A percentile compares a stretch with the other conserved stretches of the same genome.
Conservation (phyloP, 2,329 filamentous ascomycete species). For the Conoideocrella luteorostrata region DNA sequence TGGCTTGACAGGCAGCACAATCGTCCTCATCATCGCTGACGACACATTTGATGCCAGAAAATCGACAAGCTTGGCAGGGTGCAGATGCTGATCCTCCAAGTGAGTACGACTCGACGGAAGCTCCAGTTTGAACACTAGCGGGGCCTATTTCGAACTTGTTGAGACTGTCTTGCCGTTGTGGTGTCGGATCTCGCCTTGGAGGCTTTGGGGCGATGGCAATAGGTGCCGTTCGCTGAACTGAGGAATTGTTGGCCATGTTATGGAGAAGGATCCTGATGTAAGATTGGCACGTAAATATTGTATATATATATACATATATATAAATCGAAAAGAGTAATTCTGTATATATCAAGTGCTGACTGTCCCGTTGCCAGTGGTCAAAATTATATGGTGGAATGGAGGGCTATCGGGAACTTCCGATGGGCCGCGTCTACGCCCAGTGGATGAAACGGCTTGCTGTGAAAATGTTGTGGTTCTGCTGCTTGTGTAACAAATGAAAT, state of each 20-base stretch:
- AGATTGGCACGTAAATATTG: conserved; percentile 16
- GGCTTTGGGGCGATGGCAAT: conserved; percentile 61
- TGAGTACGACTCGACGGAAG: conserved; percentile 44
- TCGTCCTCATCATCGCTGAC: conserved; percentile 66
- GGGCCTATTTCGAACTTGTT: conserved; percentile 43
- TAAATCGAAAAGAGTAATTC: too few species aligned
- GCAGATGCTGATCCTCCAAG: conserved; percentile 36
- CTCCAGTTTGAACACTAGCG: conserved; percentile 44
- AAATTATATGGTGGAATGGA: too few species aligned
- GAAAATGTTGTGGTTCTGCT: background rate
- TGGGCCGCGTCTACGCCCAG: too few species aligned
- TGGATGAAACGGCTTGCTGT: too few species aligned
- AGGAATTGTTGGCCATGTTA: conserved; percentile 47
- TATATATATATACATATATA: too few species aligned
- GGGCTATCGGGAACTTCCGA: too few species aligned
- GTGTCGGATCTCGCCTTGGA: conserved; percentile 33
- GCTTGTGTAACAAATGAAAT: background rate
- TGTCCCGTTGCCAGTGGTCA: too few species aligned
- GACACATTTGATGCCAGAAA: conserved; percentile 69
- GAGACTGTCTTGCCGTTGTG: conserved; percentile 40
- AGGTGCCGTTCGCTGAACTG: conserved; percentile 54
- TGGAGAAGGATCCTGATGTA: conserved; percentile 18
- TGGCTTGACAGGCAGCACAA: conserved; percentile 72
- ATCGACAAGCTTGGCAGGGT: conserved; percentile 68
- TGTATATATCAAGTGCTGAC: too few species aligned